Evolutionary conservation across 495 filamentous ascomycete species (phyloP).

Genomic region (Penicillium coprophilum): DNA sequence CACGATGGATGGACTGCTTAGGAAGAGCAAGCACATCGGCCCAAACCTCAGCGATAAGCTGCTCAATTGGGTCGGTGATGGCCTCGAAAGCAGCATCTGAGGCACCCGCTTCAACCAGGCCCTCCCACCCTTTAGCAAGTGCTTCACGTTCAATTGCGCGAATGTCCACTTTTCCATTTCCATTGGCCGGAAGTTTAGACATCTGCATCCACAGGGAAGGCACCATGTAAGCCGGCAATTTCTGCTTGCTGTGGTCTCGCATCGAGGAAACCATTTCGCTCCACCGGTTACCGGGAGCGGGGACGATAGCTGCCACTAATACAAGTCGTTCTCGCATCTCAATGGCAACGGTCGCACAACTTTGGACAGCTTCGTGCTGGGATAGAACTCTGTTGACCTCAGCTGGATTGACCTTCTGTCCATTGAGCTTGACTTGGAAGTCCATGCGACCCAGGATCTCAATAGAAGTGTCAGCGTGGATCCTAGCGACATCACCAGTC

Average conservation of each 20-base stretch:
- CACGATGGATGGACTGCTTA: conserved; percentile 28
- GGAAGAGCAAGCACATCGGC: conserved; percentile 35
- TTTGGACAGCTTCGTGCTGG: conserved; percentile 5
- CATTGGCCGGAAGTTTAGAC: conserved; percentile 14
- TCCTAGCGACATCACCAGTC: conserved; percentile 34
- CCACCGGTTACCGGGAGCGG: conserved; percentile 4
- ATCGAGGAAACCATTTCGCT: conserved; percentile 6
- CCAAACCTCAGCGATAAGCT: conserved; percentile 35
- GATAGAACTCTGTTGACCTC: conserved; percentile 26
- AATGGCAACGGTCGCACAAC: conserved; percentile 9
- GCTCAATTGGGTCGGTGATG: conserved; percentile 10
- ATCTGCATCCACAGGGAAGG: conserved; percentile 22
- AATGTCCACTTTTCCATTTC: conserved; percentile 24
- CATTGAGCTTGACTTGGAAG: conserved; percentile 46
- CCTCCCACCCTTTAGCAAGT: conserved; percentile 3
- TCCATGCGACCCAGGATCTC: conserved; percentile 44
- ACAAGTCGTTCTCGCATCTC: conserved; percentile 15
- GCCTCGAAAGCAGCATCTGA: neutral
- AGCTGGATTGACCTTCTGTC: conserved; percentile 42
- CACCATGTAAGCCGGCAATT: conserved; percentile 24
- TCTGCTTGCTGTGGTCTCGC: conserved; percentile 6
- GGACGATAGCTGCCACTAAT: conserved; percentile 22
- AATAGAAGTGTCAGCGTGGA: conserved; percentile 32
- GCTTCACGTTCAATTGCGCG: conserved; percentile 9
- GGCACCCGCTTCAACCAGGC: neutral